phyloP scores from a whole-genome alignment of 106 monocot species.

The Platanthera zijinensis region DNA sequence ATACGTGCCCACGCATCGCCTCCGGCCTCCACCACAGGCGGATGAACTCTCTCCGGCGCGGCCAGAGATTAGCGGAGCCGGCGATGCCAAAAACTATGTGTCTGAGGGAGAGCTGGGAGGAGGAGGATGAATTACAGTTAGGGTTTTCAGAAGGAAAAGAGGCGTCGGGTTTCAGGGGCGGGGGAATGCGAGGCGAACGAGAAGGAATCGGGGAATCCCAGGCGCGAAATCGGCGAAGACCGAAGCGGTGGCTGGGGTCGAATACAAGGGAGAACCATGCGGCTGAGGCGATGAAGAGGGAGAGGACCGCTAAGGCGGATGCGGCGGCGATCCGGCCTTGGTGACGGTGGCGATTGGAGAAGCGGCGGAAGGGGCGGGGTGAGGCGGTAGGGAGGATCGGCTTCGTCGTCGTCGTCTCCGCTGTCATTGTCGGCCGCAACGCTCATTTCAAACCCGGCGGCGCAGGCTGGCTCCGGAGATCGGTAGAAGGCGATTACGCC shows the following conservation, averaged over 20 bases:
- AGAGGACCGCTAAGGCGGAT: background rate
- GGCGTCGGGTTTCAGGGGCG: background rate
- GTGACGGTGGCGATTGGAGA: constrained; percentile 15
- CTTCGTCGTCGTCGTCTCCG: background rate
- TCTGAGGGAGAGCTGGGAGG: constrained; percentile 14
- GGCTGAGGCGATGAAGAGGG: constrained; percentile 6
- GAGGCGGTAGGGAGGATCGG: background rate
- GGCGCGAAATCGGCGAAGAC: background rate
- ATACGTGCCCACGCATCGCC: constrained; percentile 73
- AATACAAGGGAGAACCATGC: background rate
- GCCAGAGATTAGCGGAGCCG: constrained; percentile 67
- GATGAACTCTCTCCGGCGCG: constrained; percentile 56
- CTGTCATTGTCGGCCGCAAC: constrained; percentile 1
- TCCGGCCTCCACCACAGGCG: constrained; percentile 73
- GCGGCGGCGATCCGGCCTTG: constrained; percentile 11
- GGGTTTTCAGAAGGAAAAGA: background rate
- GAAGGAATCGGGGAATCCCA: background rate
- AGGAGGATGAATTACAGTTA: background rate
- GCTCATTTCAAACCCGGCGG: constrained; percentile 1
- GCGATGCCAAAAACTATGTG: constrained; percentile 87
- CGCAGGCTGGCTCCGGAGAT: background rate
- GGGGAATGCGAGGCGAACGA: background rate
- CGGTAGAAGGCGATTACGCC: background rate
- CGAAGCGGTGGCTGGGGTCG: constrained; percentile 8
- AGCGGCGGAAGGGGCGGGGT: constrained; percentile 6